phyloP scores from a whole-genome alignment of 345 rosid species.

The Bruguiera sexangula region DNA sequence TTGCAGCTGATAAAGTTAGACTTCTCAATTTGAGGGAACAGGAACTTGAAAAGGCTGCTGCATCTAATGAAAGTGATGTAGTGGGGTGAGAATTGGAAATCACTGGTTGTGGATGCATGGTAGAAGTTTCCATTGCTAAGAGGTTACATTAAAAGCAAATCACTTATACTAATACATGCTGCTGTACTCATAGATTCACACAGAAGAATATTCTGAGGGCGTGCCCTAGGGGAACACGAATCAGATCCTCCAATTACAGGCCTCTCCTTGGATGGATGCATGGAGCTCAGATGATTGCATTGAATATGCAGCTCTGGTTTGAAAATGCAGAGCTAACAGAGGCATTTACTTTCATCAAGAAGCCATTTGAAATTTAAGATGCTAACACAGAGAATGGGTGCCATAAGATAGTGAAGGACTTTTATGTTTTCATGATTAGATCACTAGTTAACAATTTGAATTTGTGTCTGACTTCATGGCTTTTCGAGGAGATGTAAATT shows the following conservation, averaged over 20 bases:
- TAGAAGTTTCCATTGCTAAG: slow-evolving; percentile 6
- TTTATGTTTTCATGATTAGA: neutral
- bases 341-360: neutral
- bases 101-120: neutral
- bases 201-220: slow-evolving; percentile 69
- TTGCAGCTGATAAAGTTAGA: slow-evolving; percentile 41
- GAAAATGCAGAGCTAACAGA: neutral
- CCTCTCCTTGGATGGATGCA: slow-evolving; percentile 71
- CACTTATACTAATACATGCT: neutral
- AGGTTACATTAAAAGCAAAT: neutral
- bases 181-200: slow-evolving; percentile 49
- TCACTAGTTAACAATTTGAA: neutral
- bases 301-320: slow-evolving; percentile 67
- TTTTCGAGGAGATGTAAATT: neutral
- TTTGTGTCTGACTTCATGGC: neutral
- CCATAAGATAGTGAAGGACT: neutral
- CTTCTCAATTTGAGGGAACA: slow-evolving; percentile 68
- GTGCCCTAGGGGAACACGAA: slow-evolving; percentile 82
- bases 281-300: slow-evolving; percentile 89
- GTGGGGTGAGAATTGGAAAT: slow-evolving; percentile 37
- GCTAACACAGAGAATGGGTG: neutral
- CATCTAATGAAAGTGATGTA: slow-evolving; percentile 47
- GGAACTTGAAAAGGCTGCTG: slow-evolving; percentile 52
- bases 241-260: slow-evolving; percentile 67
- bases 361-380: neutral